A percentile compares a stretch with the other conserved stretches of the same genome.
Evolutionary conservation across 805 yeast species (phyloP).

Genomic region (Sugiyamaella valdiviana): DNA sequence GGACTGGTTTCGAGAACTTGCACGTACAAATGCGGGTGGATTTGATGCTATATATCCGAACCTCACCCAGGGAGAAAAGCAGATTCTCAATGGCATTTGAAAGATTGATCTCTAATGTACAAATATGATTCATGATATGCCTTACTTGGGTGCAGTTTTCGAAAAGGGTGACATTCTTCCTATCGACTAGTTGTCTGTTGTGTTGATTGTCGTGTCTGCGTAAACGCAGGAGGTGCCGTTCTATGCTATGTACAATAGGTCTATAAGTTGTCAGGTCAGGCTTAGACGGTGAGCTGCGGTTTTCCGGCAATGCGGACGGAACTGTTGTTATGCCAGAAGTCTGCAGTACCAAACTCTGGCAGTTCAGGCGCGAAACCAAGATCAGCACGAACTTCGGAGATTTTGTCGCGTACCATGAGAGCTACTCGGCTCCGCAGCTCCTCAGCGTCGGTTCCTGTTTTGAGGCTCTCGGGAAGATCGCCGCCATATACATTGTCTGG

Average conservation of each 20-base stretch:
- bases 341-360: slow-evolving; percentile 56
- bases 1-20: slow-evolving; percentile 26
- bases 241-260: neutral
- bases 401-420: slow-evolving; percentile 55
- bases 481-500: slow-evolving; percentile 13
- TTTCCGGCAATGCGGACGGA: slow-evolving; percentile 7
- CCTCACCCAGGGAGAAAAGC: slow-evolving; percentile 9
- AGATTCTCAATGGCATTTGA: slow-evolving; percentile 1
- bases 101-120: neutral
- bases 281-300: neutral
- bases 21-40: slow-evolving; percentile 11
- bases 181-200: too few species aligned
- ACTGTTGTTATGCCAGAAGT: slow-evolving; percentile 51
- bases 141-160: too few species aligned
- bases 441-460: slow-evolving; percentile 57
- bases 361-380: slow-evolving; percentile 51
- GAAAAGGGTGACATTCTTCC: too few species aligned
- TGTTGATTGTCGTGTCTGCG: too few species aligned
- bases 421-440: slow-evolving; percentile 67
- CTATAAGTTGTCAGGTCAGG: neutral
- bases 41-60: slow-evolving; percentile 5
- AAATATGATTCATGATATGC: neutral
- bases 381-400: slow-evolving; percentile 32
- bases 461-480: slow-evolving; percentile 58
- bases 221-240: neutral